phyloP scores from a whole-genome alignment of 2,329 filamentous ascomycete species.

The Rutstroemia sp. region DNA sequence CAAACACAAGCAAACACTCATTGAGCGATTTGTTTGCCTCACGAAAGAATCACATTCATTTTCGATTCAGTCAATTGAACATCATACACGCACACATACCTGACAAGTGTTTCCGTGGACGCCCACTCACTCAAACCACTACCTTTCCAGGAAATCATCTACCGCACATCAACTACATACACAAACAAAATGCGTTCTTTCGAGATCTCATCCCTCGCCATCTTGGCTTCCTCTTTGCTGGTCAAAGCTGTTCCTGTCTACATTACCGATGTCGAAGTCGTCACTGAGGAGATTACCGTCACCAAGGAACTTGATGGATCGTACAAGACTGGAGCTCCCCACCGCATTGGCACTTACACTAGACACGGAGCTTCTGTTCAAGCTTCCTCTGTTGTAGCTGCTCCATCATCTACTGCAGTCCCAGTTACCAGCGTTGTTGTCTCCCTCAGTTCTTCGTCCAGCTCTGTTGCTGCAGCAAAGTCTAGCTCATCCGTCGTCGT shows the following conservation, averaged over 20 bases:
- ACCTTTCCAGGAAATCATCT: background rate
- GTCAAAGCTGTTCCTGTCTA: constrained; percentile 21
- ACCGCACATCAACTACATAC: background rate
- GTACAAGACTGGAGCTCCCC: constrained; percentile 15
- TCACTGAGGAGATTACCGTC: constrained; percentile 22
- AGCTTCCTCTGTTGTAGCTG: constrained; percentile 9
- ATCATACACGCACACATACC: background rate
- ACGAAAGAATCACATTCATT: background rate
- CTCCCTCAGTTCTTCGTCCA: background rate
- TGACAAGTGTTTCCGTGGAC: constrained; percentile 1
- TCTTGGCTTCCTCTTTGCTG: constrained; percentile 28
- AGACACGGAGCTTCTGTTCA: constrained; percentile 7
- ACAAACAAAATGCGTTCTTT: constrained; percentile 21
- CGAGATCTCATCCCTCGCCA: constrained; percentile 20
- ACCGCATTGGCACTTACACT: constrained; percentile 17
- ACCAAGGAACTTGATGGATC: constrained; percentile 18
- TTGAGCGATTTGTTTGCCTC: background rate
- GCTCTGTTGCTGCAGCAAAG: background rate
- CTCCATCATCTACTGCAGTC: background rate
- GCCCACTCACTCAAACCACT: background rate
- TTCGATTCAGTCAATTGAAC: constrained; percentile 4
- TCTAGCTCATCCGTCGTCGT: background rate
- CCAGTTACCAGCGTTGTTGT: background rate
- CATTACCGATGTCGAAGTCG: constrained; percentile 17
- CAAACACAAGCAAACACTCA: background rate